These are phyloP conservation scores for Colletotrichum limetticola DNA, from an alignment of 2,329 filamentous ascomycete genomes.

Conservation along the genomic window DNA sequence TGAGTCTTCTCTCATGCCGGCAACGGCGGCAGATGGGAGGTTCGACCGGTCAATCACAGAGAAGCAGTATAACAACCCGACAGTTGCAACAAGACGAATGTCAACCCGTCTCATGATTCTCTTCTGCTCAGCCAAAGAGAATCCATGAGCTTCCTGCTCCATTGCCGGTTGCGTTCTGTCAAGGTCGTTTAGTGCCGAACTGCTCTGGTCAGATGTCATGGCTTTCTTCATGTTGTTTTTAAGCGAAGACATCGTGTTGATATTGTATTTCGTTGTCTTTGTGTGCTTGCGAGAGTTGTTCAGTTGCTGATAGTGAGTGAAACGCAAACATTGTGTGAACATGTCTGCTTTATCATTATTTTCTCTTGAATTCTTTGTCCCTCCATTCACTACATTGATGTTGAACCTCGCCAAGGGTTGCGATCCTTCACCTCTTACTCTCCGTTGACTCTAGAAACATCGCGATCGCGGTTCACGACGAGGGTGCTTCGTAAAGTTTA, in stretches of 20 bases:
- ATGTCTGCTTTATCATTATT: background rate
- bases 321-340: background rate
- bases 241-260: background rate
- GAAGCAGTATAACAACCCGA: conserved; percentile 37
- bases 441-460: background rate
- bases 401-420: background rate
- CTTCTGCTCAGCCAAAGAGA: background rate
- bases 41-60: conserved; percentile 38
- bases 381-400: background rate
- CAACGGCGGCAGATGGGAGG: conserved; percentile 32
- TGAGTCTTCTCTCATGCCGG: conserved; percentile 34
- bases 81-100: conserved; percentile 43
- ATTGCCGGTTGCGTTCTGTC: background rate
- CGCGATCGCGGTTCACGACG: background rate
- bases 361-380: background rate
- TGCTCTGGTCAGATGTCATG: background rate
- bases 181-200: background rate
- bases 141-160: background rate
- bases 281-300: background rate
- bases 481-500: conserved; percentile 1
- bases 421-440: background rate
- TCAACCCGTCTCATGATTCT: conserved; percentile 42
- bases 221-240: background rate
- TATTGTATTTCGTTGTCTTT: background rate
- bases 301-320: background rate